Conservation (phyloP, 2,329 filamentous ascomycete genomes). For the Fusarium sp. region DNA sequence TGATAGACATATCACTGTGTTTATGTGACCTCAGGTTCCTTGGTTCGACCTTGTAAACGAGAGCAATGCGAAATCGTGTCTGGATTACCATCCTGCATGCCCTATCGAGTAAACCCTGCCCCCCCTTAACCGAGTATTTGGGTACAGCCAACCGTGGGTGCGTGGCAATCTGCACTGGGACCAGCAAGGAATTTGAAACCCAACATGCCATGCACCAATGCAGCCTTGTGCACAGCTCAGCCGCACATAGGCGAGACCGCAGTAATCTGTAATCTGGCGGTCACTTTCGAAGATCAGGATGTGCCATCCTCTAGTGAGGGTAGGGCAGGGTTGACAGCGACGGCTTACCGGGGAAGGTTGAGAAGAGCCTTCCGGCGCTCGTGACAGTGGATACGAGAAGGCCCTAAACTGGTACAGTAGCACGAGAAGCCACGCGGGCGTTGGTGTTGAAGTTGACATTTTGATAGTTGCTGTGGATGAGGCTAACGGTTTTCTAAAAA, state of each 20-base stretch:
- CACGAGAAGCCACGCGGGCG: conserved; percentile 13
- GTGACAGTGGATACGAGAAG: conserved; percentile 31
- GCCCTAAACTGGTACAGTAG: conserved; percentile 17
- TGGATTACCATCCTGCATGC: conserved; percentile 41
- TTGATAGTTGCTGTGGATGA: conserved; percentile 16
- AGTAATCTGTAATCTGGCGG: conserved; percentile 20
- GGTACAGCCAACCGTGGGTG: conserved; percentile 32
- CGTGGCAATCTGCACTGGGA: conserved; percentile 29
- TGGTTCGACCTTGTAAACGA: conserved; percentile 24
- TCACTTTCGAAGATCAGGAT: conserved; percentile 30
- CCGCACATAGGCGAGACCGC: conserved; percentile 18
- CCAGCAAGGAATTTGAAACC: conserved; percentile 30
- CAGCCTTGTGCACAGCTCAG: conserved; percentile 29
- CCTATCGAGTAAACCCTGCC: conserved; percentile 34
- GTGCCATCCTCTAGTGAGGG: conserved; percentile 30
- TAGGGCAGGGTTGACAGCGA: conserved; percentile 33
- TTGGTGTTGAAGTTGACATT: conserved; percentile 14
- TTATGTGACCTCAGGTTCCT: conserved; percentile 12
- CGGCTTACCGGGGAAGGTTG: conserved; percentile 12
- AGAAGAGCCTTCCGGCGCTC: conserved; percentile 18
- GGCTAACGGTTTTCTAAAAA: conserved; percentile 30
- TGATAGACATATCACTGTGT: conserved; percentile 1
- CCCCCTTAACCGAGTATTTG: conserved; percentile 42
- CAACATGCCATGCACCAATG: conserved; percentile 2
- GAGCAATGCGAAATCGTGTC: conserved; percentile 32